These are phyloP conservation scores for Hypoxylon sp. DNA, from an alignment of 2,329 filamentous ascomycete genomes.

Conservation along the genomic window DNA sequence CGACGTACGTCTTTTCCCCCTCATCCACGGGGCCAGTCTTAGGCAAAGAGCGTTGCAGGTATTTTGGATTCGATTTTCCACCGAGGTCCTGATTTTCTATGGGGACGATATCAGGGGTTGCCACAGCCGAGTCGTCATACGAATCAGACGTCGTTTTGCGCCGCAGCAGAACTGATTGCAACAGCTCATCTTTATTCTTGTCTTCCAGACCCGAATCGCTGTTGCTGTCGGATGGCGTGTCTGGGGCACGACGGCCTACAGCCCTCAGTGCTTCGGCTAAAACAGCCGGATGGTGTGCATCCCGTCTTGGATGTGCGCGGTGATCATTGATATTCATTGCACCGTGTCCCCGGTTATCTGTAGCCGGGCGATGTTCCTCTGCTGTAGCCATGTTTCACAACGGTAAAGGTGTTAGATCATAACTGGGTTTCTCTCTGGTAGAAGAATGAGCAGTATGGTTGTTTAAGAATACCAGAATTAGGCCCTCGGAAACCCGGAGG, in stretches of 20 bases:
- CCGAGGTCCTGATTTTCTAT: slow-evolving; percentile 13
- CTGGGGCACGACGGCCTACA: slow-evolving; percentile 18
- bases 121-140: slow-evolving; percentile 38
- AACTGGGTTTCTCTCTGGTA: background rate
- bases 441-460: background rate
- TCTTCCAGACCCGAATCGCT: slow-evolving; percentile 30
- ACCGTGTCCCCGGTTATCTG: background rate
- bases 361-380: slow-evolving; percentile 4
- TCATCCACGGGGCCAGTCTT: slow-evolving; percentile 8
- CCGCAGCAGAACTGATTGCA: slow-evolving; percentile 33
- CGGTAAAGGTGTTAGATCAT: background rate
- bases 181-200: slow-evolving; percentile 9
- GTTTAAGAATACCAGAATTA: slow-evolving; percentile 4
- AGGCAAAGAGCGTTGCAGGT: slow-evolving; percentile 8
- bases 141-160: slow-evolving; percentile 30
- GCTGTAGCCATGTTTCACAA: slow-evolving; percentile 18
- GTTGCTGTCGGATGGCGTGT: slow-evolving; percentile 34
- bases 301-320: slow-evolving; percentile 10
- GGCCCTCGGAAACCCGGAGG: background rate
- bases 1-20: slow-evolving; percentile 38
- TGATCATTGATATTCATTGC: background rate
- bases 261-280: slow-evolving; percentile 31
- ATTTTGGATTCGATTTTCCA: slow-evolving; percentile 22
- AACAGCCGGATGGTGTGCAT: slow-evolving; percentile 22
- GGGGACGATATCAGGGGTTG: slow-evolving; percentile 37